Conservation (phyloP, 225 moss, liverwort and hornwort genomes). For the Rhytidiadelphus loreus region DNA sequence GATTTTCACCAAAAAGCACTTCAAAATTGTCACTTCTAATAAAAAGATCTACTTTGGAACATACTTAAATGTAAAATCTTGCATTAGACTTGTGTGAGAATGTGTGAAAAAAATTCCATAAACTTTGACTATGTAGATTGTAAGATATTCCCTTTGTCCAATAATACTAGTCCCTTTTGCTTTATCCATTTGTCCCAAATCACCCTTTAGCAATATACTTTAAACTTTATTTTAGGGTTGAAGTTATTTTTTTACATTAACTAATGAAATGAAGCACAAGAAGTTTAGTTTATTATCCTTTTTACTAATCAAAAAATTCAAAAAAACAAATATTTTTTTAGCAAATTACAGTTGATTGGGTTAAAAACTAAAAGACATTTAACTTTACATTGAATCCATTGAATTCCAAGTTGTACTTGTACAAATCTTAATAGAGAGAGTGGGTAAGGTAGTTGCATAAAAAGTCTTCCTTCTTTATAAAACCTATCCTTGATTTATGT, state of each 20-base stretch:
- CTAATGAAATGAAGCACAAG: background rate
- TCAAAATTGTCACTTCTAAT: background rate
- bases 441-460: background rate
- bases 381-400: background rate
- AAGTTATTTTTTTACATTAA: background rate
- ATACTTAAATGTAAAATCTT: background rate
- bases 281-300: background rate
- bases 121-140: background rate
- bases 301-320: background rate
- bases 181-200: background rate
- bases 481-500: background rate
- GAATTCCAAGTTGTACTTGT: background rate
- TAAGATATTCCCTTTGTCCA: rapidly evolving
- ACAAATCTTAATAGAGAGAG: background rate
- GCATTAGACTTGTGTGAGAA: background rate
- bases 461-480: background rate
- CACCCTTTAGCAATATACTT: background rate
- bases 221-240: background rate
- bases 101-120: background rate
- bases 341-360: background rate
- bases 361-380: background rate
- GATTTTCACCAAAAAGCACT: background rate
- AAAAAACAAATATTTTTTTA: background rate
- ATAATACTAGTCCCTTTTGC: background rate
- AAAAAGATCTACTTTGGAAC: no score